These are phyloP conservation scores for Fusarium newnesense DNA, from an alignment of 2,329 filamentous ascomycete species.

Conservation along the genomic window DNA sequence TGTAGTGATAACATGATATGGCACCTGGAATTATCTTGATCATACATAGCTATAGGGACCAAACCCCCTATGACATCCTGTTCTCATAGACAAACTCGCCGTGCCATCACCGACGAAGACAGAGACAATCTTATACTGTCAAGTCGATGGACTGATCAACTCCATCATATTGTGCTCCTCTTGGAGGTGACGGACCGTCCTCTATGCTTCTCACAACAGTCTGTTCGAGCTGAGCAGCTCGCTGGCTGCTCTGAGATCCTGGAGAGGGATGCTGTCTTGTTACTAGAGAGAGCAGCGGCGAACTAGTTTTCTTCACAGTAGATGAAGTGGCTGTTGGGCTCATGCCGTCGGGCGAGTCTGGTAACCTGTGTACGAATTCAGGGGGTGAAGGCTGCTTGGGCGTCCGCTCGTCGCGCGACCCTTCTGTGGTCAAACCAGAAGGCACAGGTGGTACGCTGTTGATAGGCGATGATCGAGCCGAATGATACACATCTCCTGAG, in stretches of 20 bases:
- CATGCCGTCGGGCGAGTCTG: slow-evolving; percentile 19
- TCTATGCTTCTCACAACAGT: slow-evolving; percentile 35
- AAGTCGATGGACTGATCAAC: slow-evolving; percentile 44
- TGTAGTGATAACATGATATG: neutral
- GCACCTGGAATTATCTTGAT: neutral
- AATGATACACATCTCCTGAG: slow-evolving; percentile 34
- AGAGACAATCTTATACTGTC: neutral
- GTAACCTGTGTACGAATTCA: slow-evolving; percentile 29
- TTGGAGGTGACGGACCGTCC: slow-evolving; percentile 6
- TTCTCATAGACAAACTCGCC: neutral
- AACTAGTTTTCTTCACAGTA: slow-evolving; percentile 21
- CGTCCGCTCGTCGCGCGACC: neutral
- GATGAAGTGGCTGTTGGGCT: neutral
- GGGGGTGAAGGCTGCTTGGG: neutral
- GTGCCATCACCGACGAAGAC: neutral
- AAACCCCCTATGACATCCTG: neutral
- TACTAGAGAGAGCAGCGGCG: slow-evolving; percentile 14
- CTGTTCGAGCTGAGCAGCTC: slow-evolving; percentile 13
- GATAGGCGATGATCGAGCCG: slow-evolving; percentile 38
- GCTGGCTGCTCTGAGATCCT: neutral
- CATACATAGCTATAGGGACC: neutral
- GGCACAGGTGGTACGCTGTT: slow-evolving; percentile 13
- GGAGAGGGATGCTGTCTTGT: neutral
- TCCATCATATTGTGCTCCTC: slow-evolving; percentile 46
- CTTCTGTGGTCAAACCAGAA: slow-evolving; percentile 22